Evolutionary conservation across 352 stramenopile species (phyloP), one percentile per base, ranked within the genome.

Genomic region (Phytophthora macrochlamydospora): DNA sequence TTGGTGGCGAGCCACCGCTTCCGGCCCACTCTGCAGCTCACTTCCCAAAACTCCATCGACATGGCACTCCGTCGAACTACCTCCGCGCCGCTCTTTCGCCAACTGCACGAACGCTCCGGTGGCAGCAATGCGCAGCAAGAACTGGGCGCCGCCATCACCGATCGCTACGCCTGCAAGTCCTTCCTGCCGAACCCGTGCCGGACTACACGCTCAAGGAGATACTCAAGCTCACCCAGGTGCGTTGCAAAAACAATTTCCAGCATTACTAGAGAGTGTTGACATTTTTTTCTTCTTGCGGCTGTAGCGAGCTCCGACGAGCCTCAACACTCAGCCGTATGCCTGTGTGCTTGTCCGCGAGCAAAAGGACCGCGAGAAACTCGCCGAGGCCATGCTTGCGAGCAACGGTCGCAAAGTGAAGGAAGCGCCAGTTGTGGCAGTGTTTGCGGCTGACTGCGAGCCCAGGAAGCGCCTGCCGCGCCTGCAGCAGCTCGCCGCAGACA

Each of bases 271-370:
- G 18, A 24, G 18, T 24, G 18, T 24, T 24, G 18, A 40, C 35
- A 40, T 40, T 40, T 11, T 40, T 40, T 11, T 11, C 6, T 40
- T 40, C 6, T 40, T 11, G 9, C 6, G 35, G 35, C 35, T 40
- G 35, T 40, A 40, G 35, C 76, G 82, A 52, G 84, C 85, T 3
- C 89, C 89, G 1, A 91, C 73, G n/a, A 77, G 84, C 7, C 93
- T 95, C 63, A 96, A 96, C 59, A 83, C 75, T 42, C 81, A 93
- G 64, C 85, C 87, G 40, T 96, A 93, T 55, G 83, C 85, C 0
- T 90, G 82, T 13, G 76, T 96, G 14, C 37, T 96, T 31, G 80
- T 96, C 40, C 83, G 87, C 44, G 79, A 92, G 31, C 70, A 82
- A 32, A 76, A 71, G 9, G 83, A 94, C 29, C 87, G 89, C 24